These are phyloP conservation scores for Fusarium sp. DNA, from an alignment of 2,329 filamentous ascomycete genomes.

Conservation along the genomic window DNA sequence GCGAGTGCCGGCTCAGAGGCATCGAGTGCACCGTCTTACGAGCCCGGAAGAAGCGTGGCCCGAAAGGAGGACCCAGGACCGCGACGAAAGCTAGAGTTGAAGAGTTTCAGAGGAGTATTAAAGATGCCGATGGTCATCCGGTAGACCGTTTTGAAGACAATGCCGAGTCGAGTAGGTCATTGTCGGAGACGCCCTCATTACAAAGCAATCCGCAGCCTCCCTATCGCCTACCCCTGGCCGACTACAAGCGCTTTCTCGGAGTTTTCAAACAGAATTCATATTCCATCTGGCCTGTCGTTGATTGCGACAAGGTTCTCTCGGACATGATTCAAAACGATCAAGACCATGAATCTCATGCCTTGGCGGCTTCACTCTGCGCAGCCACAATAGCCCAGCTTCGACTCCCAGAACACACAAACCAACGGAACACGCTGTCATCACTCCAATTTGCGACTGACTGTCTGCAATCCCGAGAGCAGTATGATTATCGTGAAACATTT, in stretches of 20 bases:
- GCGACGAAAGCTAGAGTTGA: constrained; percentile 28
- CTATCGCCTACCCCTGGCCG: constrained; percentile 29
- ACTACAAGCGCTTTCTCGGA: constrained; percentile 36
- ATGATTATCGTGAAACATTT: constrained; percentile 41
- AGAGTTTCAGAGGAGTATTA: constrained; percentile 30
- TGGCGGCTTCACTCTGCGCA: constrained; percentile 43
- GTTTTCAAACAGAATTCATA: constrained; percentile 36
- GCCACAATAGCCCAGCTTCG: constrained; percentile 44
- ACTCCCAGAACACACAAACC: constrained; percentile 37
- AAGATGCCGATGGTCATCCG: background rate
- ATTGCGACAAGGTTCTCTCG: constrained; percentile 29
- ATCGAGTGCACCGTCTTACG: constrained; percentile 31
- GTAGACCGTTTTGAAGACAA: background rate
- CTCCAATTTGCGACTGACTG: constrained; percentile 34
- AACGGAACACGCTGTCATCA: constrained; percentile 24
- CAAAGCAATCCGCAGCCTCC: constrained; percentile 4
- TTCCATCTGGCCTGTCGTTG: constrained; percentile 43
- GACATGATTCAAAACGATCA: constrained; percentile 23
- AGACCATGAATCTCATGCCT: constrained; percentile 39
- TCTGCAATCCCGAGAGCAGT: constrained; percentile 32
- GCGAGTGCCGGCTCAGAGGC: constrained; percentile 29
- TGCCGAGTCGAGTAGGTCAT: background rate
- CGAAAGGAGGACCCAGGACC: constrained; percentile 30
- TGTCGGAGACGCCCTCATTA: background rate
- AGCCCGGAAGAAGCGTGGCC: constrained; percentile 29